These are phyloP conservation scores for Mortierella sp. DNA, from an alignment of 371 early-diverging fungal genomes.

Conservation along the genomic window DNA sequence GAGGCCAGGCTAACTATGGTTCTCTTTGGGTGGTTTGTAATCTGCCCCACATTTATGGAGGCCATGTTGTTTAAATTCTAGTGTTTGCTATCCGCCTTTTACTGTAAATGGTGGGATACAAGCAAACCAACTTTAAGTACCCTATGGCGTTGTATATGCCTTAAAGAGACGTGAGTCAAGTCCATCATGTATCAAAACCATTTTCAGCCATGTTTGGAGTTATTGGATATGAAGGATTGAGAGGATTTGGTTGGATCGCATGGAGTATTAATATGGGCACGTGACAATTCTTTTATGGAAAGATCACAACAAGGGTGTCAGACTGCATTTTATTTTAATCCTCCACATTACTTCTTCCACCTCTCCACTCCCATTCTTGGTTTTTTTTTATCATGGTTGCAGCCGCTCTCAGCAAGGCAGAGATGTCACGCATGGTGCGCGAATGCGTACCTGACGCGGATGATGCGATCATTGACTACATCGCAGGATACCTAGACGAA, in stretches of 20 bases:
- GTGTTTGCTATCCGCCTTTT: too few relatives aligned
- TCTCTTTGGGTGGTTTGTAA: too few relatives aligned
- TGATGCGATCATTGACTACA: constrained; percentile 83
- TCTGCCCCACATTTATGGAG: too few relatives aligned
- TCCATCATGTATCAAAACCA: too few relatives aligned
- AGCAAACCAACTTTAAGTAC: too few relatives aligned
- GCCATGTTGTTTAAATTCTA: too few relatives aligned
- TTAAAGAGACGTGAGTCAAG: too few relatives aligned
- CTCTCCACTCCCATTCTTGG: background rate
- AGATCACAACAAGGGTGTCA: background rate
- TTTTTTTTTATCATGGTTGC: constrained; percentile 48
- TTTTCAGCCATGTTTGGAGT: too few relatives aligned
- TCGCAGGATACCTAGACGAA: constrained; percentile 88
- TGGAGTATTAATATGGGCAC: background rate
- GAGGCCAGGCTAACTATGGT: too few relatives aligned
- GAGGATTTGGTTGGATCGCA: constrained; percentile 1
- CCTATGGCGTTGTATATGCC: too few relatives aligned
- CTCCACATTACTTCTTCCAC: background rate
- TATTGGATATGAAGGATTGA: background rate
- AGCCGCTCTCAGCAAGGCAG: constrained; percentile 49
- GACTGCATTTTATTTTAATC: background rate
- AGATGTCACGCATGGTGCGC: constrained; percentile 66
- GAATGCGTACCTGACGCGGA: constrained; percentile 80
- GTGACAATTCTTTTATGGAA: background rate
- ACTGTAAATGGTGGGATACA: too few relatives aligned